phyloP scores from a whole-genome alignment of 73 alveolate genomes.

The Tetrahymena malaccensis region DNA sequence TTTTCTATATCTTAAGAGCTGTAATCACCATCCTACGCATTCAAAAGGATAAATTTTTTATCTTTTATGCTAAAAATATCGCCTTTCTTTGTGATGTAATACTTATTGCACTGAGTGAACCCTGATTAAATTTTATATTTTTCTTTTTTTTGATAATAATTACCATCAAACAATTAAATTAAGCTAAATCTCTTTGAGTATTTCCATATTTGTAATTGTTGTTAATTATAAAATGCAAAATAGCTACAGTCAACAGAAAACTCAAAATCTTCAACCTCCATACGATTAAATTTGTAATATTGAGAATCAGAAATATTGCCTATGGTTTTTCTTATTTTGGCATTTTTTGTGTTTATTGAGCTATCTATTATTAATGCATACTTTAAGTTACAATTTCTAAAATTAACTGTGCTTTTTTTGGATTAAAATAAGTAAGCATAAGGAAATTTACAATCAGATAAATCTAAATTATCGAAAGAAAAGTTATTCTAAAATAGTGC shows the following conservation, averaged over 20 bases:
- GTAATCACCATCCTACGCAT: not conserved
- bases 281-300: not conserved
- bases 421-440: not conserved
- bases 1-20: not conserved
- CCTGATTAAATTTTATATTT: not conserved
- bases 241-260: not conserved
- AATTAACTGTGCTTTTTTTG: not conserved
- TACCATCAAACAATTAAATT: not conserved
- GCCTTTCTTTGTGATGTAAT: not conserved
- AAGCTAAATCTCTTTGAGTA: not conserved
- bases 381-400: not conserved
- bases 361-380: not conserved
- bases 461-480: not conserved
- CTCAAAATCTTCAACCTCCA: not conserved
- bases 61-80: not conserved
- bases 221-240: not conserved
- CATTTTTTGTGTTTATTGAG: not conserved
- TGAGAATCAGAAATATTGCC: not conserved
- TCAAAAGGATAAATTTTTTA: not conserved
- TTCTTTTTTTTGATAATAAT: not conserved
- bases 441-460: not conserved
- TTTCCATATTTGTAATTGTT: not conserved
- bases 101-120: not conserved
- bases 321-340: not conserved
- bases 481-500: not conserved